Evolutionary conservation across 163 green algal species (phyloP).

Genomic region (Scenedesmus sp.): DNA sequence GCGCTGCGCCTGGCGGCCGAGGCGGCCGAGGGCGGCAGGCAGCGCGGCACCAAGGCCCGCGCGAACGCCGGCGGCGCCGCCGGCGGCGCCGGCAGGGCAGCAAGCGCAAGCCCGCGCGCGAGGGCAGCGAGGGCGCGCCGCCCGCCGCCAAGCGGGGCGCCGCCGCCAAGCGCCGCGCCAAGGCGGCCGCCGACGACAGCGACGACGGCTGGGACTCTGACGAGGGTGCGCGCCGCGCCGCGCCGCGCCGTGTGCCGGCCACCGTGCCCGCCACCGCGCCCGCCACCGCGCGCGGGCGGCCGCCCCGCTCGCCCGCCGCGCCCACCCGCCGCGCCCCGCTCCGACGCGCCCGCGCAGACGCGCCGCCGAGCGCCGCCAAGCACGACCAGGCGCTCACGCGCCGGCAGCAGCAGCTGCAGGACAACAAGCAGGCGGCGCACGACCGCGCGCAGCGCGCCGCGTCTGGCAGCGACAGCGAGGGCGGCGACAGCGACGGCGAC

Average conservation of each 20-base stretch:
- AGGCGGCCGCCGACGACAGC: neutral
- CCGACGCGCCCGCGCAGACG: too few species aligned
- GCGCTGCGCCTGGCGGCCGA: conserved; percentile 19
- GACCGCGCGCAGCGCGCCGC: neutral
- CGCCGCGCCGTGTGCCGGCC: neutral
- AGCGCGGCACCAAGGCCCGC: conserved; percentile 14
- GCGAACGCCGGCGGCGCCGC: neutral
- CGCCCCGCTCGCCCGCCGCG: too few species aligned
- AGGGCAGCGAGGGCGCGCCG: neutral
- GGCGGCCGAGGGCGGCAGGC: neutral
- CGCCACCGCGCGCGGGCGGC: too few species aligned
- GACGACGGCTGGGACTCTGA: conserved; percentile 25
- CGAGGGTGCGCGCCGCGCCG: conserved; percentile 21
- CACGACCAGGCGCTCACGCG: conserved; percentile 16
- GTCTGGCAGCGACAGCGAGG: too few species aligned
- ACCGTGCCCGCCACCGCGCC: too few species aligned
- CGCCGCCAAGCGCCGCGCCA: too few species aligned
- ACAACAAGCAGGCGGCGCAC: conserved; percentile 8
- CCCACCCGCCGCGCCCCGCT: too few species aligned
- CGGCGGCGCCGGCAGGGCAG: neutral
- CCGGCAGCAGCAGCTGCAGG: conserved; percentile 25
- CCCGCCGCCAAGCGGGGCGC: neutral
- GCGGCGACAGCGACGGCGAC: too few species aligned
- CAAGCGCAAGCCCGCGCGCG: neutral
- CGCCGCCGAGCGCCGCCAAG: conserved; percentile 11